A percentile compares a stretch with the other conserved stretches of the same genome.
Evolutionary conservation across 768 basidiomycete genomes (phyloP).

Genomic region (Mycena metata): DNA sequence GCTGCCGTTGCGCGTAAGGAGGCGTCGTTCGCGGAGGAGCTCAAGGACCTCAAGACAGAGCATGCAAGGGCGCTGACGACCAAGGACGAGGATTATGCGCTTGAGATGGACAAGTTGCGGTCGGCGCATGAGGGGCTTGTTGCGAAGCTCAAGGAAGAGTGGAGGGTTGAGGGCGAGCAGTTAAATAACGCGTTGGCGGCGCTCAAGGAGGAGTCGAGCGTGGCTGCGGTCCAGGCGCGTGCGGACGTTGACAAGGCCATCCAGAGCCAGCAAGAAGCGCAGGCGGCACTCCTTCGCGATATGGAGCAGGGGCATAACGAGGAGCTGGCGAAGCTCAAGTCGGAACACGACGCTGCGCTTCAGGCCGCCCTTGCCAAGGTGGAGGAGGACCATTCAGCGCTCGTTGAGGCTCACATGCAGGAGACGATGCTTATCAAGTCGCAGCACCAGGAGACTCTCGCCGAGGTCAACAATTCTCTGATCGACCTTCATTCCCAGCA

Average conservation of each 20-base stretch:
- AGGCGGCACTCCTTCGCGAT: constrained; percentile 66
- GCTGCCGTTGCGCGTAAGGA: constrained; percentile 78
- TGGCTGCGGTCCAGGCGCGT: constrained; percentile 53
- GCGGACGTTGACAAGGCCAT: constrained; percentile 65
- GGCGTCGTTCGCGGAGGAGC: constrained; percentile 70
- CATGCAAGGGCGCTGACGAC: constrained; percentile 66
- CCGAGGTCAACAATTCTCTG: constrained; percentile 56
- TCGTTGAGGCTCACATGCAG: constrained; percentile 59
- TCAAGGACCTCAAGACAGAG: constrained; percentile 75
- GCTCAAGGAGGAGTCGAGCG: constrained; percentile 59
- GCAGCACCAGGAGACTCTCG: constrained; percentile 64
- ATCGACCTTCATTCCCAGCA: constrained; percentile 54
- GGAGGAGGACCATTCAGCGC: constrained; percentile 53
- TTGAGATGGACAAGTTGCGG: constrained; percentile 71
- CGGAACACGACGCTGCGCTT: constrained; percentile 60
- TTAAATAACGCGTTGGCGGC: constrained; percentile 59
- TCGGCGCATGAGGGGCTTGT: constrained; percentile 69
- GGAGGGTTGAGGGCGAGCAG: constrained; percentile 63
- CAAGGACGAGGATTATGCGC: constrained; percentile 72
- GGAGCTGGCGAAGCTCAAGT: constrained; percentile 64
- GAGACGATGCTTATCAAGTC: constrained; percentile 55
- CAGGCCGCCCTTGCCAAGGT: constrained; percentile 44
- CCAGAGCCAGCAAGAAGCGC: constrained; percentile 65
- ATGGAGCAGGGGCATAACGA: constrained; percentile 69
- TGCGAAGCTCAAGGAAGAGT: constrained; percentile 67